Conservation (phyloP, 352 stramenopile genomes). For the Aphanomyces stellatus region DNA sequence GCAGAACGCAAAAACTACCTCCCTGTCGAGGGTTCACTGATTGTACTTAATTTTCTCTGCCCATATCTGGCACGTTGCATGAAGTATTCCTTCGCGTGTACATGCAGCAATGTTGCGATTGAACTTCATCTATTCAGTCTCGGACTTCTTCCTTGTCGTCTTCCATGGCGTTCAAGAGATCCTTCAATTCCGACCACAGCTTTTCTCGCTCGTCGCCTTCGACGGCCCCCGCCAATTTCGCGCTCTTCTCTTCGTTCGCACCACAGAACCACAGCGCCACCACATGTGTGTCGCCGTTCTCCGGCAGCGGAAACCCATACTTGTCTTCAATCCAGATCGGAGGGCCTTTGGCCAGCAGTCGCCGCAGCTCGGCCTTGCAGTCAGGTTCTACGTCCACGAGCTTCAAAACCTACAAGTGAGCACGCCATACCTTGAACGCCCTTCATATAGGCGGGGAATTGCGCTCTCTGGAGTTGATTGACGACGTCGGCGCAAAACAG, state of each 20-base stretch:
- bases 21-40: too few species aligned
- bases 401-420: not conserved
- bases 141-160: conserved; percentile 57
- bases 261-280: conserved; percentile 83
- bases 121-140: not conserved
- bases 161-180: conserved; percentile 68
- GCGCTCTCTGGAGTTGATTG: conserved; percentile 74
- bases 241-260: conserved; percentile 70
- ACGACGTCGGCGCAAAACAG: conserved; percentile 67
- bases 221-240: conserved; percentile 81
- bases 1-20: too few species aligned
- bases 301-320: conserved; percentile 76
- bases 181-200: conserved; percentile 59
- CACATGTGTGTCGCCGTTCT: conserved; percentile 85
- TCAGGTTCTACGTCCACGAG: conserved; percentile 46
- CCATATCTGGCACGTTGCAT: not conserved
- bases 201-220: conserved; percentile 77
- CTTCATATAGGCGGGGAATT: conserved; percentile 91
- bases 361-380: conserved; percentile 90
- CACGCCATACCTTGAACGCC: conserved; percentile 58
- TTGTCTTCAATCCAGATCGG: conserved; percentile 91
- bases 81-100: not conserved
- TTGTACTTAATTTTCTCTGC: too few species aligned
- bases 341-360: conserved; percentile 84
- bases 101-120: not conserved